These are phyloP conservation scores for Rubus parviflorus DNA, from an alignment of 306 rosid genomes.

Conservation along the genomic window DNA sequence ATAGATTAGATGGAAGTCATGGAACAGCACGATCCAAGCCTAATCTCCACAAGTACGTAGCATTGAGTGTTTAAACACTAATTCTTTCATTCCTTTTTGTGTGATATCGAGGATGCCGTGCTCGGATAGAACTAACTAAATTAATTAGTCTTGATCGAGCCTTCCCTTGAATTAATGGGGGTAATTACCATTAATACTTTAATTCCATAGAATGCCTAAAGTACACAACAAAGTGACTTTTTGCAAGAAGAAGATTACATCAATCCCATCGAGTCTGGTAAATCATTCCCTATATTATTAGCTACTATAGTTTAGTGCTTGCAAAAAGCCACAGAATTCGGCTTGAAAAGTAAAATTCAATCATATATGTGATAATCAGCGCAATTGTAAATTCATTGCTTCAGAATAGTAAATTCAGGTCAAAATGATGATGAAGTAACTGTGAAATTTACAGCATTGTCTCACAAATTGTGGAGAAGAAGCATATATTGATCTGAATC, in stretches of 20 bases:
- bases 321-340: conserved; percentile 19
- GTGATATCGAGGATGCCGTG: no score
- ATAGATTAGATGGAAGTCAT: no score
- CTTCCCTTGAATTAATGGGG: background rate
- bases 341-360: conserved; percentile 14
- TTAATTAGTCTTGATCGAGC: no score
- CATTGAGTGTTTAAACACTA: no score
- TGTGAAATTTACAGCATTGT: background rate
- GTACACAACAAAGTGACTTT: conserved; percentile 10
- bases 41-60: no score
- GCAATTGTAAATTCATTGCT: background rate
- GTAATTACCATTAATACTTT: background rate
- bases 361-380: conserved; percentile 21
- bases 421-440: background rate
- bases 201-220: conserved; percentile 1
- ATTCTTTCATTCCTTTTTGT: no score
- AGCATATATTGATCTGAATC: background rate
- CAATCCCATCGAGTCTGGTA: background rate
- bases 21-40: no score
- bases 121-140: no score
- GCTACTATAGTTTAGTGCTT: conserved; percentile 7
- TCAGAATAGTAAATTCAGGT: background rate
- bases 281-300: background rate
- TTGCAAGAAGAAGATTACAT: conserved; percentile 9
- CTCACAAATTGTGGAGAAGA: background rate